A percentile compares a stretch with the other conserved stretches of the same genome.
phyloP scores from a whole-genome alignment of 495 filamentous ascomycete species.

The Daldinia loculata region DNA sequence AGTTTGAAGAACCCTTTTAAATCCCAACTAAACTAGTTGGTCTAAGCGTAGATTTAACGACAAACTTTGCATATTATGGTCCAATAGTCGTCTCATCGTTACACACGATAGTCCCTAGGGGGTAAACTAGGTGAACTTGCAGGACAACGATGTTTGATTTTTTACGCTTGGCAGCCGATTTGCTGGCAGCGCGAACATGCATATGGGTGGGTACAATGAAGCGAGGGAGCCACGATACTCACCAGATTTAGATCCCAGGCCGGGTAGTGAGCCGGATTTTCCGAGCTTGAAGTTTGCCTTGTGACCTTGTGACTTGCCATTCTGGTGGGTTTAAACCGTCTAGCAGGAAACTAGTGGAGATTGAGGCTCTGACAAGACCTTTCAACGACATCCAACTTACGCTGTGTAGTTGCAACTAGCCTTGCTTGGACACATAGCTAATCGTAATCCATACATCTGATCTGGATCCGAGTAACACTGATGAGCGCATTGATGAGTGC shows the following conservation, averaged over 20 bases:
- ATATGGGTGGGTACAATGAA: slow-evolving; percentile 11
- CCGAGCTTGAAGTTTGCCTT: slow-evolving; percentile 12
- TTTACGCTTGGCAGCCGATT: slow-evolving; percentile 16
- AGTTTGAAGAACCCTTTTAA: neutral
- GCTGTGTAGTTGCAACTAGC: slow-evolving; percentile 25
- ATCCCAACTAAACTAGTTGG: neutral
- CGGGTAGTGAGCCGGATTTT: slow-evolving; percentile 27
- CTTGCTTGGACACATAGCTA: slow-evolving; percentile 12
- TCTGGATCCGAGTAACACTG: slow-evolving; percentile 26
- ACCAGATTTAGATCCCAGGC: slow-evolving; percentile 15
- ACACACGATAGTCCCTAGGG: neutral
- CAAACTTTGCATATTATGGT: neutral
- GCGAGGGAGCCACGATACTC: slow-evolving; percentile 8
- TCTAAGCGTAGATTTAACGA: neutral
- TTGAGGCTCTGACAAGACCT: slow-evolving; percentile 39
- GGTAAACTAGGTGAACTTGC: neutral
- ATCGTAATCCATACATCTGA: slow-evolving; percentile 29
- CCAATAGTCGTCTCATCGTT: neutral
- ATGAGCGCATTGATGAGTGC: slow-evolving; percentile 38
- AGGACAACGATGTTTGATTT: slow-evolving; percentile 4
- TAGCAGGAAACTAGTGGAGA: slow-evolving; percentile 28
- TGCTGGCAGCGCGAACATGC: slow-evolving; percentile 9
- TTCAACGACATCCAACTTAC: slow-evolving; percentile 31
- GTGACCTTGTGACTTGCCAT: slow-evolving; percentile 26
- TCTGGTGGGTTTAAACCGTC: slow-evolving; percentile 17